Base-by-base conservation (phyloP, 2,329 filamentous ascomycete species). In the Aspergillus neotritici region DNA sequence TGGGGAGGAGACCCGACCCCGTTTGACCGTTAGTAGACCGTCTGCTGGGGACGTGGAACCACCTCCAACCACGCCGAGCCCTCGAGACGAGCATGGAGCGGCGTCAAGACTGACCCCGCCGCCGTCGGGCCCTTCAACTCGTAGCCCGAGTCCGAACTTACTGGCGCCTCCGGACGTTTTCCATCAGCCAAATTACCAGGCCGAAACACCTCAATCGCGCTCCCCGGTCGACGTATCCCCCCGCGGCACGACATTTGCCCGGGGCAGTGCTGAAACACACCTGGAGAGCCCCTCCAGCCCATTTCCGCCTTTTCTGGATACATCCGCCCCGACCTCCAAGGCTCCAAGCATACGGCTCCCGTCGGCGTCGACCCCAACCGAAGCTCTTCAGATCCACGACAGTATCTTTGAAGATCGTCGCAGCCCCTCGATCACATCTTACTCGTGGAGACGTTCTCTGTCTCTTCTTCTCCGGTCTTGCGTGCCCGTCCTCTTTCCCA, bases 401-500 rank as follows among this genome's bases (percentile, higher is more conserved):
- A 44, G 52, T 42, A 45, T 71, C 51, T 56, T 63, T 41, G 43
- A 70, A 58, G 40, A 75, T 66, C 54, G 77, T 68, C 46, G 52
- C 11, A 44, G 50, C 37, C 63, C 67, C 14, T 46, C 50, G 29
- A 52, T 62, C 31, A 68, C 64, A 40, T 65, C 65, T 5, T 71
- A 86, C 33, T 75, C 65, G 35, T 94, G 88, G 84, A 96, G 90
- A 89, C 89, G 89, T 2, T 86, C 89, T 61, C 72, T 86, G 14
- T 68, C 94, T 4, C 87, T 89, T 3, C 71, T 86, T 9, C 87
- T 88, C 2, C 76, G 85, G 44, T 69, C 84, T 6, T 71, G 97
- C 11, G 64, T 82, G 12, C 76, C 80, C 12, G 90, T 86, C 0
- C 67, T 98, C 0, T 95, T 97, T 54, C 93, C 93, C 1, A 96